Evolutionary conservation across 139 green algal genomes (phyloP).

Genomic region (Closterium sp.): DNA sequence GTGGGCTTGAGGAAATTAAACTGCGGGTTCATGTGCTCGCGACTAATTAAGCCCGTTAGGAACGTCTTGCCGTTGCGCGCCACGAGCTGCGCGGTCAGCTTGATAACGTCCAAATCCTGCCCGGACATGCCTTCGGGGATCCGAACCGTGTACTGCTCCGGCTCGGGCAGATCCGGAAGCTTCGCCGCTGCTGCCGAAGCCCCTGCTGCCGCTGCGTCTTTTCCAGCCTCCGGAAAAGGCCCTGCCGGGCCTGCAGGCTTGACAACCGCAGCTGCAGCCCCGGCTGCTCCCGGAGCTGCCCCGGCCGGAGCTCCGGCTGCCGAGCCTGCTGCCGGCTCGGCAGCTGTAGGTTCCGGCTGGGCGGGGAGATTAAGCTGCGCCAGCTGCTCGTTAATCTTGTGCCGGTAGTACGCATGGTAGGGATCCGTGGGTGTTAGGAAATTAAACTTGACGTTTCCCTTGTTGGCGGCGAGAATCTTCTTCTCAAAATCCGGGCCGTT

Average conservation of each 20-base stretch:
- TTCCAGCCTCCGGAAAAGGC: background rate
- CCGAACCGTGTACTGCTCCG: slow-evolving; percentile 86
- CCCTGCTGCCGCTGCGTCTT: slow-evolving; percentile 15
- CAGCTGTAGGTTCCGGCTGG: background rate
- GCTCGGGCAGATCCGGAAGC: slow-evolving; percentile 75
- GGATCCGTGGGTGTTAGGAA: slow-evolving; percentile 89
- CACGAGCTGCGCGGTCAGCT: slow-evolving; percentile 93
- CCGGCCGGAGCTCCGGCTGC: background rate
- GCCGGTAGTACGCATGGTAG: slow-evolving; percentile 94
- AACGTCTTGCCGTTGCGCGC: slow-evolving; percentile 87
- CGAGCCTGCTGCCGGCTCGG: background rate
- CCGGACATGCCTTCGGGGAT: slow-evolving; percentile 83
- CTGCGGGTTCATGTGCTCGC: slow-evolving; percentile 77
- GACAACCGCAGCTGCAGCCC: slow-evolving; percentile 7
- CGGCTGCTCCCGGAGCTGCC: background rate
- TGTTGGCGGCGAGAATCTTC: slow-evolving; percentile 86
- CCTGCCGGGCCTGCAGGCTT: background rate
- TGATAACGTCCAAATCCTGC: slow-evolving; percentile 91
- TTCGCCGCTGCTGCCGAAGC: slow-evolving; percentile 49
- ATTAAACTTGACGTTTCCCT: slow-evolving; percentile 96
- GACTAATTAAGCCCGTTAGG: slow-evolving; percentile 68
- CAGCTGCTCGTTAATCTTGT: slow-evolving; percentile 70
- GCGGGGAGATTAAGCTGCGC: slow-evolving; percentile 43
- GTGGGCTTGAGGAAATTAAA: slow-evolving; percentile 98
- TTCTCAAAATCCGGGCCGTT: slow-evolving; percentile 96